These are phyloP conservation scores for Babesia caballi DNA, from an alignment of 169 alveolate genomes.

Conservation along the genomic window DNA sequence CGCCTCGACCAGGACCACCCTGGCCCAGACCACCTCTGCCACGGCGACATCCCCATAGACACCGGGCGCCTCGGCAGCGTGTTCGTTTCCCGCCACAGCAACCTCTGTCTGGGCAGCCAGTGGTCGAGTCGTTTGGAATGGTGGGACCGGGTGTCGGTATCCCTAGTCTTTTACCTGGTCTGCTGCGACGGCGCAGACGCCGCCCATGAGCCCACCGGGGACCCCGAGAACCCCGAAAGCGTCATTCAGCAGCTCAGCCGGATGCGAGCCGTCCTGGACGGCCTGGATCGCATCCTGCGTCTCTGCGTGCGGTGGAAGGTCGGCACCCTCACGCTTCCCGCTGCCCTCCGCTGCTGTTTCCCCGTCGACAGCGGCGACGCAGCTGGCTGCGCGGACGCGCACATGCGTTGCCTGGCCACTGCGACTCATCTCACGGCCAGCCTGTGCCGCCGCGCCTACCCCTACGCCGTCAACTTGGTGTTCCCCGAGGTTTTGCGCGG, in stretches of 20 bases:
- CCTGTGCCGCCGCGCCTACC: conserved; percentile 7
- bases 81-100: conserved; percentile 30
- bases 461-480: conserved; percentile 41
- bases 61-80: neutral
- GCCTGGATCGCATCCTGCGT: conserved; percentile 25
- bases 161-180: conserved; percentile 49
- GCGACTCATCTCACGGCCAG: conserved; percentile 45
- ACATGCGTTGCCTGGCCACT: conserved; percentile 58
- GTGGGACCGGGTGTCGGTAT: conserved; percentile 22
- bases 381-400: neutral
- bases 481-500: conserved; percentile 43
- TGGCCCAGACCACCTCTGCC: neutral
- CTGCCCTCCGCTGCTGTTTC: conserved; percentile 52
- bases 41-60: neutral
- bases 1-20: neutral
- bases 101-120: conserved; percentile 17
- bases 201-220: neutral
- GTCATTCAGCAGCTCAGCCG: conserved; percentile 6
- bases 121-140: conserved; percentile 10
- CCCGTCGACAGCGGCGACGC: neutral
- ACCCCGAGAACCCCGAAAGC: conserved; percentile 46
- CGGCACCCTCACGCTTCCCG: conserved; percentile 54
- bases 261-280: conserved; percentile 28
- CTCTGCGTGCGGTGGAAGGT: conserved; percentile 25
- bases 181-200: conserved; percentile 43